These are phyloP conservation scores for Boletus vinaceobasis DNA, from an alignment of 768 basidiomycete genomes.

Conservation along the genomic window DNA sequence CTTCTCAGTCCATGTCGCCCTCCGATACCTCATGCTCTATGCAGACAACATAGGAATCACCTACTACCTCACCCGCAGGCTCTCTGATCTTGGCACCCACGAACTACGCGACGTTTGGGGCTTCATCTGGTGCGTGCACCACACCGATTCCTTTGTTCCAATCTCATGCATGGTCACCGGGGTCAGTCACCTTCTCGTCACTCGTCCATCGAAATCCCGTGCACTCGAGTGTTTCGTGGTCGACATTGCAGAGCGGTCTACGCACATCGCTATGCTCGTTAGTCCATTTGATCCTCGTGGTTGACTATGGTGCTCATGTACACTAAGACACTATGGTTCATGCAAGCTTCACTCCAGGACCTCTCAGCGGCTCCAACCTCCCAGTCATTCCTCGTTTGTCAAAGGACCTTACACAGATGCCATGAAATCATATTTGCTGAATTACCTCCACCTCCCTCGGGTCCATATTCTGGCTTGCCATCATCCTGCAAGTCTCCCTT, in stretches of 20 bases:
- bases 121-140: conserved; percentile 67
- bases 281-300: conserved; percentile 37
- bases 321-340: conserved; percentile 90
- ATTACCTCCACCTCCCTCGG: conserved; percentile 58
- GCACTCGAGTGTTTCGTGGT: conserved; percentile 94
- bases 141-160: neutral
- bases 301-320: conserved; percentile 10
- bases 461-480: conserved; percentile 64
- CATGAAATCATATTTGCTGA: conserved; percentile 97
- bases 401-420: conserved; percentile 84
- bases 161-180: conserved; percentile 8
- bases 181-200: conserved; percentile 87
- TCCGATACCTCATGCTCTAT: conserved; percentile 80
- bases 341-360: conserved; percentile 93
- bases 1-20: conserved; percentile 92
- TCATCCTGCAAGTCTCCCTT: conserved; percentile 49
- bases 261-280: conserved; percentile 94
- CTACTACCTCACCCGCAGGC: conserved; percentile 79
- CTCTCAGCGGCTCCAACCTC: conserved; percentile 53
- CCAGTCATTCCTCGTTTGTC: conserved; percentile 84
- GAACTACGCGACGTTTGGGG: conserved; percentile 87
- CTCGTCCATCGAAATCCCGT: conserved; percentile 84
- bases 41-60: conserved; percentile 89
- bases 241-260: conserved; percentile 83
- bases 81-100: conserved; percentile 60